Percentiles rank a stretch among this genome's conserved stretches.
These are phyloP conservation scores for Citropsis articulata DNA, from an alignment of 345 rosid genomes.

Conservation along the genomic window DNA sequence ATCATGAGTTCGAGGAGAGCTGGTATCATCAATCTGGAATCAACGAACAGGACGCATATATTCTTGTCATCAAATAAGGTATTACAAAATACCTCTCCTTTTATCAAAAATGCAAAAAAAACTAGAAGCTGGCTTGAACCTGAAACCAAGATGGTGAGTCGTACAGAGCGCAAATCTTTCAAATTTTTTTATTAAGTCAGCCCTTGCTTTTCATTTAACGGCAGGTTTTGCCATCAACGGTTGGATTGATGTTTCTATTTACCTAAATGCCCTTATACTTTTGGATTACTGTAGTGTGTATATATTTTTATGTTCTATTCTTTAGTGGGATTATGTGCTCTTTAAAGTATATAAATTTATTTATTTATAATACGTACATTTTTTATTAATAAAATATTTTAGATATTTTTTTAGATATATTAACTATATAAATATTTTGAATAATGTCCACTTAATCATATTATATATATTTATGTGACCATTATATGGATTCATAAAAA, in stretches of 20 bases:
- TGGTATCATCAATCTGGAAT: no score
- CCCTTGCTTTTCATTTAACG: background rate
- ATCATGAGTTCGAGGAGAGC: background rate
- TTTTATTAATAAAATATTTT: no score
- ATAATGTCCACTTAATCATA: accelerated
- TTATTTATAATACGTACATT: no score
- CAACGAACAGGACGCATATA: no score
- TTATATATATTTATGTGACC: accelerated
- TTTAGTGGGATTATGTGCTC: no score
- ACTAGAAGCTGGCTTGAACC: background rate
- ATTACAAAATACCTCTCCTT: background rate
- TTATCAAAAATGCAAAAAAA: background rate
- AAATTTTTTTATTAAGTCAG: background rate
- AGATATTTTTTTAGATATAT: no score
- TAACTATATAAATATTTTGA: no score
- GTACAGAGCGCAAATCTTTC: background rate
- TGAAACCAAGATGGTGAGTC: background rate
- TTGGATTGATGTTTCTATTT: background rate
- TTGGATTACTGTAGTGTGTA: no score
- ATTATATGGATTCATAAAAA: no score
- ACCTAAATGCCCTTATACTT: background rate
- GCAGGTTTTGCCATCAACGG: background rate
- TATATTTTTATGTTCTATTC: no score
- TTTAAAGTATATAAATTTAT: no score
- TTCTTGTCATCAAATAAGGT: background rate